These are phyloP conservation scores for Pyrus hybrid DNA, from an alignment of 331 rosid species.

Conservation along the genomic window DNA sequence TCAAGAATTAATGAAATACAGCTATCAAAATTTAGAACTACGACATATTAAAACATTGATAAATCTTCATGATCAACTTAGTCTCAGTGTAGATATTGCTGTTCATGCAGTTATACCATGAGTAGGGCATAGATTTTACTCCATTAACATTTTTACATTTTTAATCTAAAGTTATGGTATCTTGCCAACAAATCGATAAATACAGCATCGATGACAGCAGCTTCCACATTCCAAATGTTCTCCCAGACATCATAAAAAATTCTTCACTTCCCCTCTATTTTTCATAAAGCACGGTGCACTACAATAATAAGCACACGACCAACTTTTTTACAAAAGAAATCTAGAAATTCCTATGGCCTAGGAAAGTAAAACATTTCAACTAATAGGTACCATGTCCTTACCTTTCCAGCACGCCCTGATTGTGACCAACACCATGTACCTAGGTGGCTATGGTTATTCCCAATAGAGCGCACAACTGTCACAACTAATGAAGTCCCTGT, in stretches of 20 bases:
- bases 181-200: background rate
- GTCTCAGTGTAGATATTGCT: too few species aligned
- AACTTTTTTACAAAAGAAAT: background rate
- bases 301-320: background rate
- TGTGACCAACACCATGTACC: conserved; percentile 81
- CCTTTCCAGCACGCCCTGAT: conserved; percentile 87
- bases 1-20: background rate
- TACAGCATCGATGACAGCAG: conserved; percentile 2
- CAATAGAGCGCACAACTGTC: conserved; percentile 86
- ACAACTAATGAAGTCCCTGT: conserved; percentile 80
- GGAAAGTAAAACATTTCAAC: conserved; percentile 3
- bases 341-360: background rate
- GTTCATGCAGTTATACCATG: background rate
- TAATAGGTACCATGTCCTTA: conserved; percentile 18
- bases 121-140: background rate
- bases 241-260: background rate
- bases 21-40: too few species aligned
- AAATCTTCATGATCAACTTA: too few species aligned
- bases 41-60: too few species aligned
- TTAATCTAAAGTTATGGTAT: conserved; percentile 6
- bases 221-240: background rate
- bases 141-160: background rate
- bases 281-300: background rate
- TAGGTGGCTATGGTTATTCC: conserved; percentile 78
- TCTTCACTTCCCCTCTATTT: conserved; percentile 9